These are phyloP conservation scores for Ceratobasidium theobromae DNA, from an alignment of 1,284 basidiomycete genomes.

Conservation along the genomic window DNA sequence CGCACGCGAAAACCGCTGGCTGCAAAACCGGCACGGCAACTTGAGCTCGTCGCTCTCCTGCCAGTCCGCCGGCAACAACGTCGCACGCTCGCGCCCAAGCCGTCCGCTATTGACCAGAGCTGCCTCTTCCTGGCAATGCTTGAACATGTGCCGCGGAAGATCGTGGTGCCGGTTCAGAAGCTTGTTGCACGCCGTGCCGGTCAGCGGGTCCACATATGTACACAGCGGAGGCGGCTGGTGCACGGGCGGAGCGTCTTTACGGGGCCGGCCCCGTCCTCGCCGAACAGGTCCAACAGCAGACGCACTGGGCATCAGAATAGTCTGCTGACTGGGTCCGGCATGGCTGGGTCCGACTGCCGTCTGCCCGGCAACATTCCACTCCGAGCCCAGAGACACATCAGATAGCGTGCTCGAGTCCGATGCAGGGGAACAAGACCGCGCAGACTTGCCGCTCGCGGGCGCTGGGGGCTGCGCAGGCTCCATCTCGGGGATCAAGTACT, in stretches of 20 bases:
- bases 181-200: constrained; percentile 3
- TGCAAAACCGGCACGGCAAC: constrained; percentile 28
- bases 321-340: neutral
- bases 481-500: constrained; percentile 18
- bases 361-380: neutral
- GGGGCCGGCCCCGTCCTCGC: constrained; percentile 12
- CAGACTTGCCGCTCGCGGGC: neutral
- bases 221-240: constrained; percentile 19
- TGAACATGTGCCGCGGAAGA: constrained; percentile 27
- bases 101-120: constrained; percentile 16
- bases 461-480: neutral
- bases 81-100: constrained; percentile 12
- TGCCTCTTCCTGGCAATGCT: constrained; percentile 27
- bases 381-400: neutral
- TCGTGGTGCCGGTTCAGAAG: constrained; percentile 29
- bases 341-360: neutral
- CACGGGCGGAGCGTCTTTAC: constrained; percentile 27
- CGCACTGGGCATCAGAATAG: neutral
- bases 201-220: constrained; percentile 13
- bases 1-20: constrained; percentile 10
- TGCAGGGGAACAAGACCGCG: constrained; percentile 19
- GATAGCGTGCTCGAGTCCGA: constrained; percentile 17
- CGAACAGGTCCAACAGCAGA: constrained; percentile 7
- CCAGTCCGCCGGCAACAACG: constrained; percentile 9
- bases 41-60: constrained; percentile 23